A percentile compares a stretch with the other conserved stretches of the same genome.
Evolutionary conservation across 345 rosid species (phyloP).

Genomic region (Eucalyptus polyanthemos): DNA sequence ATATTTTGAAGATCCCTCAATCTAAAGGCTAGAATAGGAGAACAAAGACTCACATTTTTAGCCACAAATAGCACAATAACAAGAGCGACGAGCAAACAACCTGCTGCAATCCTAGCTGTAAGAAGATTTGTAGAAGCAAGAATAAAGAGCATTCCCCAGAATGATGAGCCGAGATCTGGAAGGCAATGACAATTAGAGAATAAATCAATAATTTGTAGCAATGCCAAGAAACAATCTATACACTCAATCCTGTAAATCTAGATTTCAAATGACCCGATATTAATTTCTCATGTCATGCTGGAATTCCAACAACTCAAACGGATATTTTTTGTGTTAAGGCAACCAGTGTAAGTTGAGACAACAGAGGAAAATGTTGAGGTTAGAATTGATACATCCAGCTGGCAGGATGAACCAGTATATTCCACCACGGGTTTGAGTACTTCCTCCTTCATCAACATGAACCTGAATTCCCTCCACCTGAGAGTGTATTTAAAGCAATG

Average conservation of each 20-base stretch:
- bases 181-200: background rate
- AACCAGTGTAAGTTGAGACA: background rate
- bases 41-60: slow-evolving; percentile 34
- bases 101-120: slow-evolving; percentile 61
- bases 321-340: background rate
- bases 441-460: slow-evolving; percentile 64
- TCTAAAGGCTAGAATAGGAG: background rate
- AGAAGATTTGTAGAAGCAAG: slow-evolving; percentile 58
- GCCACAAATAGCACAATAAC: slow-evolving; percentile 48
- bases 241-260: background rate
- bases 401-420: slow-evolving; percentile 49
- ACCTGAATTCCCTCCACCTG: slow-evolving; percentile 71
- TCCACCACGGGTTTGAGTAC: slow-evolving; percentile 54
- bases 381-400: slow-evolving; percentile 40
- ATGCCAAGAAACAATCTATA: background rate
- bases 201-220: background rate
- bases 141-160: slow-evolving; percentile 62
- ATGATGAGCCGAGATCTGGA: slow-evolving; percentile 62
- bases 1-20: background rate
- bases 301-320: background rate
- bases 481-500: background rate
- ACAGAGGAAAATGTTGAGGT: background rate
- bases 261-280: background rate
- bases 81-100: slow-evolving; percentile 38
- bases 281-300: background rate